These are phyloP conservation scores for Ophidiomyces ophidiicola DNA, from an alignment of 2,329 filamentous ascomycete species.

Conservation along the genomic window DNA sequence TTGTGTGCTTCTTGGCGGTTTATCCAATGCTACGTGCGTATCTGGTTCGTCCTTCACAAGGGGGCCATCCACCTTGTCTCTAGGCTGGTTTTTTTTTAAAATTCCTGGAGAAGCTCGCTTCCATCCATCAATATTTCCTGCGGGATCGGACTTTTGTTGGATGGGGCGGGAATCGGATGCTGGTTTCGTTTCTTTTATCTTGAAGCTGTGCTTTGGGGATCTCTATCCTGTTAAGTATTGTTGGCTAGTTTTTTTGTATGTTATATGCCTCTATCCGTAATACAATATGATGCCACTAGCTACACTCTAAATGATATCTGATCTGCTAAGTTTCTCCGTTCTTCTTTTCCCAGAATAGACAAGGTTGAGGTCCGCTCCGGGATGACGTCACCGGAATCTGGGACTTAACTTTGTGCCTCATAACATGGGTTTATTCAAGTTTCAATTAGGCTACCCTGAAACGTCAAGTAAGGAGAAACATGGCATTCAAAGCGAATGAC, in stretches of 20 bases:
- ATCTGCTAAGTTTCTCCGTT: neutral
- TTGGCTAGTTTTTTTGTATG: constrained; percentile 8
- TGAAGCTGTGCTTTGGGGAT: constrained; percentile 31
- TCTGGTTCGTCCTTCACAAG: constrained; percentile 26
- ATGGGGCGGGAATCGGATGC: constrained; percentile 40
- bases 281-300: neutral
- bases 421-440: too few species aligned
- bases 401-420: too few species aligned
- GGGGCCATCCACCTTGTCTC: constrained; percentile 45
- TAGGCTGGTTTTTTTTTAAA: constrained; percentile 32
- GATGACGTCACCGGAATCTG: constrained; percentile 10
- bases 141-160: constrained; percentile 19
- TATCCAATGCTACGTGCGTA: neutral
- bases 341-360: too few species aligned
- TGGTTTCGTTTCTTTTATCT: constrained; percentile 21
- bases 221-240: constrained; percentile 2
- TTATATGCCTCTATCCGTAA: constrained; percentile 1
- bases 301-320: neutral
- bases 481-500: neutral
- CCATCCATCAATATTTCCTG: constrained; percentile 16
- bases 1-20: neutral
- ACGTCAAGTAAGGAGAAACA: too few species aligned
- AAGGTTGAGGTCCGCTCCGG: too few species aligned
- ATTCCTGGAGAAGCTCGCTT: constrained; percentile 27
- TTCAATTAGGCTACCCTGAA: too few species aligned